Evolutionary conservation across 768 basidiomycete genomes (phyloP).

Genomic region (Boletus rufocinnamomeus): DNA sequence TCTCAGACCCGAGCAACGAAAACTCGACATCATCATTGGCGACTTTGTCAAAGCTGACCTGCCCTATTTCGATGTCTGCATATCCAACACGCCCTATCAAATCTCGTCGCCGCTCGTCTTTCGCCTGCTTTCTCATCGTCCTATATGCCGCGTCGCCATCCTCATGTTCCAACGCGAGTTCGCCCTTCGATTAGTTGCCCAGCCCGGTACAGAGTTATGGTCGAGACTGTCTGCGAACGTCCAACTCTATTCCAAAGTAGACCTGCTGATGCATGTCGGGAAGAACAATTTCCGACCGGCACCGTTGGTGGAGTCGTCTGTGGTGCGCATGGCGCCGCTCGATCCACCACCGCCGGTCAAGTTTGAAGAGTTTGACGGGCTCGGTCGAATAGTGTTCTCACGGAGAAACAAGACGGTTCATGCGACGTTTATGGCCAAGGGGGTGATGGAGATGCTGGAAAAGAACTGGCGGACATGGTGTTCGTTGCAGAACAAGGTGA

Average conservation of each 20-base stretch:
- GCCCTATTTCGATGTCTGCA: constrained; percentile 99
- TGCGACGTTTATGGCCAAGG: constrained; percentile 91
- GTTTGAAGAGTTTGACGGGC: constrained; percentile 97
- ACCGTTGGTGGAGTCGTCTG: constrained; percentile 90
- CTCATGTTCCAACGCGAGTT: constrained; percentile 99
- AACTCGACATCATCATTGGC: constrained; percentile 92
- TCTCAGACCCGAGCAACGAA: constrained; percentile 87
- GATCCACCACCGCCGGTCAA: constrained; percentile 95
- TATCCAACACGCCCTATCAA: constrained; percentile 98
- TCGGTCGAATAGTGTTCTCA: constrained; percentile 87
- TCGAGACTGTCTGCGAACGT: constrained; percentile 95
- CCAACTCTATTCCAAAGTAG: constrained; percentile 95
- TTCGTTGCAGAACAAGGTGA: constrained; percentile 69
- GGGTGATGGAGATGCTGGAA: constrained; percentile 93
- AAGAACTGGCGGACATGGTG: constrained; percentile 93
- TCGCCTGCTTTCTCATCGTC: constrained; percentile 94
- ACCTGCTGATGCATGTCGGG: constrained; percentile 95
- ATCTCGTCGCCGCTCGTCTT: constrained; percentile 98
- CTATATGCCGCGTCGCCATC: constrained; percentile 89
- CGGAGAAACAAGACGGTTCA: constrained; percentile 88
- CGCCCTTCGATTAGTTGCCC: constrained; percentile 86
- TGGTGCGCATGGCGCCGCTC: constrained; percentile 86
- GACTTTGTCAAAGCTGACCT: constrained; percentile 98
- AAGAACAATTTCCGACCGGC: constrained; percentile 97
- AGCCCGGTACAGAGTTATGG: constrained; percentile 85